Evolutionary conservation across 345 rosid genomes (phyloP).

Genomic region (Eucalyptus urophylla): DNA sequence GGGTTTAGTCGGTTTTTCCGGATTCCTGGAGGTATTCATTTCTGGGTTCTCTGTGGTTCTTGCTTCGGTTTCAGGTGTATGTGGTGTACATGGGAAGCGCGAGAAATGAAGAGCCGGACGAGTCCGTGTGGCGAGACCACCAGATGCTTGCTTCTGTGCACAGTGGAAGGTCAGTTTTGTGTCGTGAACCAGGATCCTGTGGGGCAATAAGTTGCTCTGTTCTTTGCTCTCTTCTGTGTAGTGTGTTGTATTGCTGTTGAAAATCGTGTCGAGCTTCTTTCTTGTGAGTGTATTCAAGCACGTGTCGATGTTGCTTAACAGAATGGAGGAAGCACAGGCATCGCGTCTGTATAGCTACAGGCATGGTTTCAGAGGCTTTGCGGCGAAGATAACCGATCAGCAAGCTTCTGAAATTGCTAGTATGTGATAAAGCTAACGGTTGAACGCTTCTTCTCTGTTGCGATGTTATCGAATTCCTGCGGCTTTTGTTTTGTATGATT

Average conservation of each 20-base stretch:
- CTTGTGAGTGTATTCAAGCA: background rate
- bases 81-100: slow-evolving; percentile 35
- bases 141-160: slow-evolving; percentile 29
- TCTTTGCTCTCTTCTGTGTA: background rate
- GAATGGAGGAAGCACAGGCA: slow-evolving; percentile 24
- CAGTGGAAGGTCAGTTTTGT: slow-evolving; percentile 21
- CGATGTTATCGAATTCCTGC: background rate
- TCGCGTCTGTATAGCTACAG: slow-evolving; percentile 33
- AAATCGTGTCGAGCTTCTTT: background rate
- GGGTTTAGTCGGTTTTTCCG: background rate
- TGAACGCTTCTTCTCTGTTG: background rate
- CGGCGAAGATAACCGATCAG: slow-evolving; percentile 26
- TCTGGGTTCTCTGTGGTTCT: background rate
- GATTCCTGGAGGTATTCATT: background rate
- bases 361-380: slow-evolving; percentile 39
- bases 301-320: background rate
- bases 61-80: slow-evolving; percentile 12
- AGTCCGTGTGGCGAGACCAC: slow-evolving; percentile 9
- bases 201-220: background rate
- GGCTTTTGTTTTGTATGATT: background rate
- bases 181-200: background rate
- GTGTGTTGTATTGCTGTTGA: background rate
- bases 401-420: slow-evolving; percentile 32
- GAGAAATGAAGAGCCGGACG: slow-evolving; percentile 6
- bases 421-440: background rate